Percentiles rank a stretch among this genome's conserved stretches.
Conservation (phyloP, 2,329 filamentous ascomycete species). For the Colletotrichum sp. region DNA sequence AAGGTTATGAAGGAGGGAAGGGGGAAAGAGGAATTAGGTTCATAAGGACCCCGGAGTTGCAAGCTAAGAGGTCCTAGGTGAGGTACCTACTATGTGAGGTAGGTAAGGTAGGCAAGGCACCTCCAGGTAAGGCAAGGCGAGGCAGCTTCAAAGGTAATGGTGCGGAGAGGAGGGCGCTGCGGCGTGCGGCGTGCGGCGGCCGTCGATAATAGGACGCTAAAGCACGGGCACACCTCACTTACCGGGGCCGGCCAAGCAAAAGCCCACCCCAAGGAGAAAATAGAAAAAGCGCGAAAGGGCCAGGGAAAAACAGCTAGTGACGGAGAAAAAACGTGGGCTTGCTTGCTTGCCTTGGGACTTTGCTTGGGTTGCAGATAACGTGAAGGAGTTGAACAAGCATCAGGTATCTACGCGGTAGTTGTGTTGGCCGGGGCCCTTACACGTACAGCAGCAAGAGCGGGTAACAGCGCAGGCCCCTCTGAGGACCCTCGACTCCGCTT, state of each 20-base stretch:
- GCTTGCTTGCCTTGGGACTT: not conserved
- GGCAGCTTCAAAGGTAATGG: not conserved
- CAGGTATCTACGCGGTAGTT: constrained; percentile 3
- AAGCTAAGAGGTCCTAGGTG: not conserved
- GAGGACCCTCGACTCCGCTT: not conserved
- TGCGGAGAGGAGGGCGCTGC: not conserved
- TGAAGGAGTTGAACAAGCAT: not conserved
- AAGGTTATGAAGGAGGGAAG: constrained; percentile 5
- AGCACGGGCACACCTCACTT: constrained; percentile 7
- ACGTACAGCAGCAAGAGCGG: not conserved
- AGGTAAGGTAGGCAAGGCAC: not conserved
- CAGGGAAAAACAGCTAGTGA: not conserved
- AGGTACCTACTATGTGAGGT: not conserved
- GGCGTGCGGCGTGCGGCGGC: constrained; percentile 2
- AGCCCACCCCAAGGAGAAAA: not conserved
- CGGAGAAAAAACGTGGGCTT: not conserved
- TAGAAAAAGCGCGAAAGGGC: not conserved
- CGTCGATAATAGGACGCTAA: not conserved
- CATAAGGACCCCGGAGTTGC: constrained; percentile 18
- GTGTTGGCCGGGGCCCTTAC: not conserved
- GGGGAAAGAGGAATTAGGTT: constrained; percentile 17
- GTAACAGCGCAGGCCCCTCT: not conserved
- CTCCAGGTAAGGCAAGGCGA: not conserved
- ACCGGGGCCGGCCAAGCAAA: not conserved
- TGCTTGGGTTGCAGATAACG: constrained; percentile 16